A percentile compares a stretch with the other conserved stretches of the same genome.
These are phyloP conservation scores for Phytophthora sojae DNA, from an alignment of 352 stramenopile species.

Conservation along the genomic window DNA sequence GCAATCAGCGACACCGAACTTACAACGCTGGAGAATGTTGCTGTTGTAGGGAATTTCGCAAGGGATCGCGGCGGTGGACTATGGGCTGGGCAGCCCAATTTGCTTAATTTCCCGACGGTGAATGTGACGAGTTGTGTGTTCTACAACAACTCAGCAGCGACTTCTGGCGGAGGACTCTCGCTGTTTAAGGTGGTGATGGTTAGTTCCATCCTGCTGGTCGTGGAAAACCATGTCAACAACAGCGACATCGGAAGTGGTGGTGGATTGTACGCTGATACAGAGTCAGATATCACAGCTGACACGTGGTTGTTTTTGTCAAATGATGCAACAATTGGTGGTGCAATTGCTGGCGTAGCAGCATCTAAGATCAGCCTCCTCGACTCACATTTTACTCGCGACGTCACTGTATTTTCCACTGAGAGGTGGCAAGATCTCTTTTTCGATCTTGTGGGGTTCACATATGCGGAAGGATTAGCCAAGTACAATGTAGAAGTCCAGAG, in stretches of 20 bases:
- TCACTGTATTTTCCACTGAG: conserved; percentile 17
- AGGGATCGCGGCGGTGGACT: conserved; percentile 36
- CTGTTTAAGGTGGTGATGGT: conserved; percentile 18
- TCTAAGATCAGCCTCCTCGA: conserved; percentile 28
- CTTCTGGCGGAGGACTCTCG: conserved; percentile 37
- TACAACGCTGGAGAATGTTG: conserved; percentile 27
- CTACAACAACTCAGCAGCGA: conserved; percentile 53
- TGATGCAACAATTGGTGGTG: conserved; percentile 36
- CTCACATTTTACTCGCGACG: conserved; percentile 33
- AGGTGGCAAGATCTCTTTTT: conserved; percentile 33
- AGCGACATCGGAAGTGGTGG: conserved; percentile 37
- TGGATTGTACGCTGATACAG: conserved; percentile 26
- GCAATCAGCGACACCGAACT: conserved; percentile 23
- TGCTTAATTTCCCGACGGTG: conserved; percentile 4
- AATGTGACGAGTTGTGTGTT: conserved; percentile 33
- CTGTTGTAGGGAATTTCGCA: conserved; percentile 38
- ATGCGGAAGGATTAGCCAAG: conserved; percentile 20
- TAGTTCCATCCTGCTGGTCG: conserved; percentile 28
- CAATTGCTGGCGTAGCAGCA: conserved; percentile 29
- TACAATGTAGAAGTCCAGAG: conserved; percentile 13
- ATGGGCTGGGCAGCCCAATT: conserved; percentile 11
- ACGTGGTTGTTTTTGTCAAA: conserved; percentile 49
- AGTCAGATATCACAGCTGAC: conserved; percentile 13
- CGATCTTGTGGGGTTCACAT: conserved; percentile 23
- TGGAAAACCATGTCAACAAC: conserved; percentile 42